phyloP scores from a whole-genome alignment of 169 alveolate genomes.

The Cyclospora cayetanensis region DNA sequence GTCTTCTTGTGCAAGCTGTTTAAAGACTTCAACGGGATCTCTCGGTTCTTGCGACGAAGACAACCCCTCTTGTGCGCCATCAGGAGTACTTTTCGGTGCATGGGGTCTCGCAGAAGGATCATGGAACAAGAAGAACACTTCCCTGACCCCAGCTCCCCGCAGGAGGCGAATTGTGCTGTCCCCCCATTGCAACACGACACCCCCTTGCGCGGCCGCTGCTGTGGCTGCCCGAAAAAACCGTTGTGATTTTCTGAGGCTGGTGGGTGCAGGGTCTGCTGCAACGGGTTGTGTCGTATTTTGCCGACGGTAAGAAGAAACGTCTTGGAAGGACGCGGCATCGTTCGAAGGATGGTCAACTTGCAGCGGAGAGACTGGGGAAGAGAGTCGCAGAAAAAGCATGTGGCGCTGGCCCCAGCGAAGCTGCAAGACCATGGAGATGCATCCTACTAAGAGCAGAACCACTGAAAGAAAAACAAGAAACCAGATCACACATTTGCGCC shows the following conservation, averaged over 20 bases:
- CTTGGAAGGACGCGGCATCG: background rate
- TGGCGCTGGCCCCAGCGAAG: background rate
- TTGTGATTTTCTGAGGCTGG: background rate
- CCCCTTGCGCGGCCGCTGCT: slow-evolving; percentile 12
- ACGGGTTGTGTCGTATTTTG: background rate
- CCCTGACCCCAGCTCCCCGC: background rate
- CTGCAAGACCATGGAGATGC: background rate
- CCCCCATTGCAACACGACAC: background rate
- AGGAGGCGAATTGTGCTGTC: background rate
- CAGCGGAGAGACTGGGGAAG: background rate
- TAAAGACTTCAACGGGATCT: background rate
- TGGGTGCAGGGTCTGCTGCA: background rate
- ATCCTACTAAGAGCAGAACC: background rate
- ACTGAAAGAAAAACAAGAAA: background rate
- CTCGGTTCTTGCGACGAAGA: background rate
- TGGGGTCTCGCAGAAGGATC: background rate
- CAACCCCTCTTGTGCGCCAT: background rate
- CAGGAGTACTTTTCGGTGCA: background rate
- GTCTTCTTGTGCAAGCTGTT: background rate
- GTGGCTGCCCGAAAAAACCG: background rate
- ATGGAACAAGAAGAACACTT: background rate
- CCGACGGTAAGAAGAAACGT: background rate
- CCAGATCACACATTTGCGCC: background rate
- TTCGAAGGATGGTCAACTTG: background rate
- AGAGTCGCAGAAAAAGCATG: background rate